These are phyloP conservation scores for Starmerella floris DNA, from an alignment of 805 yeast genomes.

Conservation along the genomic window DNA sequence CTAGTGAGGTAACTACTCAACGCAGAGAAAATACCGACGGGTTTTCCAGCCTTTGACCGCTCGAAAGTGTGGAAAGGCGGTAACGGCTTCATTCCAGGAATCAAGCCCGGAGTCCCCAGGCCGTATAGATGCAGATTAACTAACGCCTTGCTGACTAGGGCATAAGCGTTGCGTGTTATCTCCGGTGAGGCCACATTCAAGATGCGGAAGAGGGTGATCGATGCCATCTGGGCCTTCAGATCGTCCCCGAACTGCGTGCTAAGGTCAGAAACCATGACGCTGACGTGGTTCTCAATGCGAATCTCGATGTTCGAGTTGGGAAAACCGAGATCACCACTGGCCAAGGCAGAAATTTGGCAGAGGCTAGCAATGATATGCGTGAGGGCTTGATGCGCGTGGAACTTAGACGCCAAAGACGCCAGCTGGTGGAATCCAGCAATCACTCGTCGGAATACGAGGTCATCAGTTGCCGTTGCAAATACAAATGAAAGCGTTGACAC, in stretches of 20 bases:
- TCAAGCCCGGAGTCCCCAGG: slow-evolving; percentile 32
- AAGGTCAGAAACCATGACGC: slow-evolving; percentile 62
- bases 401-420: slow-evolving; percentile 59
- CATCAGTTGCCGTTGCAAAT: slow-evolving; percentile 81
- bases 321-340: slow-evolving; percentile 30
- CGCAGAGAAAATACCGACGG: slow-evolving; percentile 70
- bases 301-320: slow-evolving; percentile 26
- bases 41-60: slow-evolving; percentile 49
- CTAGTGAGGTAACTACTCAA: slow-evolving; percentile 87
- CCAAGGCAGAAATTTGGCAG: slow-evolving; percentile 54
- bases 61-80: slow-evolving; percentile 54
- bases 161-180: slow-evolving; percentile 44
- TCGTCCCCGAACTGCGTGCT: slow-evolving; percentile 79
- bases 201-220: slow-evolving; percentile 72
- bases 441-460: slow-evolving; percentile 73
- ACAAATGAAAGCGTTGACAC: slow-evolving; percentile 61
- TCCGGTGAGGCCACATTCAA: slow-evolving; percentile 42
- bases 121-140: slow-evolving; percentile 59
- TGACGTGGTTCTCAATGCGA: slow-evolving; percentile 35
- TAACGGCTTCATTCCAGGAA: slow-evolving; percentile 33
- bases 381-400: slow-evolving; percentile 41
- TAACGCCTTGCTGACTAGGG: slow-evolving; percentile 42
- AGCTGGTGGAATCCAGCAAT: slow-evolving; percentile 80
- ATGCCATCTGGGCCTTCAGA: slow-evolving; percentile 80
- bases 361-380: slow-evolving; percentile 57